Conservation (phyloP, 441 rosid species). For the Arabidopsis hybrid region DNA sequence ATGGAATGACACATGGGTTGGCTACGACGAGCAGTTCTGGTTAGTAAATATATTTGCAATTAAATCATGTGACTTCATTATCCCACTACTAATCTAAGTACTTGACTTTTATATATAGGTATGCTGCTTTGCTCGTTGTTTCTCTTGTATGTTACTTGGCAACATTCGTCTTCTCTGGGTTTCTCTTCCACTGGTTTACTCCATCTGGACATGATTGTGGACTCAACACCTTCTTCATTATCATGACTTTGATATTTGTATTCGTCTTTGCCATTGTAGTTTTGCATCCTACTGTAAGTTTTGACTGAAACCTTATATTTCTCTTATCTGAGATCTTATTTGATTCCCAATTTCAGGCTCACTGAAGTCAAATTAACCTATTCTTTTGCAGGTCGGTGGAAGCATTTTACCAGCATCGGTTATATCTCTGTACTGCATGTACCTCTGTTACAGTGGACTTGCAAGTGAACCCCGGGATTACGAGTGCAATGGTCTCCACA, state of each 20-base stretch:
- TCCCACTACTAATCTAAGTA: slow-evolving; percentile 5
- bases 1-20: slow-evolving; percentile 99
- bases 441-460: slow-evolving; percentile 92
- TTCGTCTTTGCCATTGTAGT: slow-evolving; percentile 77
- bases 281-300: slow-evolving; percentile 91
- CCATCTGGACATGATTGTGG: slow-evolving; percentile 98
- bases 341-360: slow-evolving; percentile 15
- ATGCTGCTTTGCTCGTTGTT: slow-evolving; percentile 69
- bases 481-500: slow-evolving; percentile 89
- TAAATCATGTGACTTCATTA: background rate
- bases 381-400: slow-evolving; percentile 67
- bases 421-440: slow-evolving; percentile 83
- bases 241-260: slow-evolving; percentile 68
- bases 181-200: slow-evolving; percentile 94
- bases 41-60: slow-evolving; percentile 47
- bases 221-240: slow-evolving; percentile 81
- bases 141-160: slow-evolving; percentile 84
- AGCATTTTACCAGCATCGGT: slow-evolving; percentile 94
- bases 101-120: slow-evolving; percentile 56
- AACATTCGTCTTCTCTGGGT: slow-evolving; percentile 87
- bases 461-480: slow-evolving; percentile 92
- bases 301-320: background rate
- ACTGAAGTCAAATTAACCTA: slow-evolving; percentile 4
- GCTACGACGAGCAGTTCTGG: slow-evolving; percentile 95
- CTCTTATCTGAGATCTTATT: background rate